phyloP scores from a whole-genome alignment of 1,139 yeast genomes.

The Diutina ranongensis region DNA sequence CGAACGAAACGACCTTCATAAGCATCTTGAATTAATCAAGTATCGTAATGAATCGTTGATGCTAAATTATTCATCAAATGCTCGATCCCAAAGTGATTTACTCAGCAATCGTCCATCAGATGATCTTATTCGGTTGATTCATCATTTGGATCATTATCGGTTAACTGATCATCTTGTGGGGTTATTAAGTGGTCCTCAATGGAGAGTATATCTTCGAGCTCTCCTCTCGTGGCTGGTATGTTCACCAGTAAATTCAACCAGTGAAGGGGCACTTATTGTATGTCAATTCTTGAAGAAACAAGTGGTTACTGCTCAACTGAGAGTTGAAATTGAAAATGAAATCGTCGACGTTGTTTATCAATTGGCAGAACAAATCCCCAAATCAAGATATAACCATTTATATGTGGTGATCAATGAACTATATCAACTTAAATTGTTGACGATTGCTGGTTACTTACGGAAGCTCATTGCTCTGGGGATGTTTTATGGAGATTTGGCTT shows the following conservation, averaged over 20 bases:
- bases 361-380: conserved; percentile 13
- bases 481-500: conserved; percentile 31
- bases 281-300: conserved; percentile 28
- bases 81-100: conserved; percentile 7
- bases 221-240: conserved; percentile 34
- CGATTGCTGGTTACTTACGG: conserved; percentile 61
- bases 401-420: conserved; percentile 46
- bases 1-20: conserved; percentile 27
- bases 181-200: conserved; percentile 15
- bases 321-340: conserved; percentile 36
- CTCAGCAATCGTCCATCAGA: conserved; percentile 21
- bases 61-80: conserved; percentile 14
- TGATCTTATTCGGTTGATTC: conserved; percentile 23
- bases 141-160: conserved; percentile 22
- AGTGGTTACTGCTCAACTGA: conserved; percentile 18
- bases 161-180: conserved; percentile 22
- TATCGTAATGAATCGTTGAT: conserved; percentile 65
- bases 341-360: conserved; percentile 21
- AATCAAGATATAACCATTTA: conserved; percentile 20
- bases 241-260: conserved; percentile 13
- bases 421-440: conserved; percentile 36
- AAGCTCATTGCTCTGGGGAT: conserved; percentile 77
- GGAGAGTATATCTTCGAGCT: conserved; percentile 30
- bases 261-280: conserved; percentile 24
- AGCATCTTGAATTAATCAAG: conserved; percentile 48